These are phyloP conservation scores for Mimosa bimucronata DNA, from an alignment of 306 rosid species.

Conservation along the genomic window DNA sequence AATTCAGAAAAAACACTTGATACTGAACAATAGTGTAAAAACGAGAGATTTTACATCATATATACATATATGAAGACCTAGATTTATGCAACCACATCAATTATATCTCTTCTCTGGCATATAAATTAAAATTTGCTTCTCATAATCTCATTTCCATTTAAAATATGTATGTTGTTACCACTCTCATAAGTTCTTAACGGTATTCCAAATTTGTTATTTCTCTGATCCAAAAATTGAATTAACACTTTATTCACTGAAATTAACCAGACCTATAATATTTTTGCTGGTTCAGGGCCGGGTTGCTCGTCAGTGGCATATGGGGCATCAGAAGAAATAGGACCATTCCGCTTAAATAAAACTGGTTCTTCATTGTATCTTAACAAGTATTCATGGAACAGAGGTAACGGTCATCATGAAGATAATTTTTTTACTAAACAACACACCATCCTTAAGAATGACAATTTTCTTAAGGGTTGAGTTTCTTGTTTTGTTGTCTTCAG, in stretches of 20 bases:
- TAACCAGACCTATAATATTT: not conserved
- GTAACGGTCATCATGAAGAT: slow-evolving; percentile 29
- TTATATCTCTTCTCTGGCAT: not conserved
- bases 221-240: not conserved
- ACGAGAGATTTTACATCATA: too few relatives aligned
- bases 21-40: too few relatives aligned
- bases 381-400: slow-evolving; percentile 64
- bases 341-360: slow-evolving; percentile 60
- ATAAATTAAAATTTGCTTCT: not conserved
- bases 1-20: not conserved
- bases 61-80: too few relatives aligned
- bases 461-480: not conserved
- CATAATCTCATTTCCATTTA: not conserved
- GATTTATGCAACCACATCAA: not conserved
- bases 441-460: slow-evolving; percentile 1
- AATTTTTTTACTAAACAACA: not conserved
- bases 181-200: not conserved
- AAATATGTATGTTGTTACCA: not conserved
- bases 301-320: slow-evolving; percentile 78
- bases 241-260: not conserved
- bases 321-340: slow-evolving; percentile 79
- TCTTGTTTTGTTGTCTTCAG: slow-evolving; percentile 39
- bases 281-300: slow-evolving; percentile 65
- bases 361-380: slow-evolving; percentile 61
- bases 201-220: not conserved